phyloP scores from a whole-genome alignment of 2,329 filamentous ascomycete species.

The Cyanodermella asteris region DNA sequence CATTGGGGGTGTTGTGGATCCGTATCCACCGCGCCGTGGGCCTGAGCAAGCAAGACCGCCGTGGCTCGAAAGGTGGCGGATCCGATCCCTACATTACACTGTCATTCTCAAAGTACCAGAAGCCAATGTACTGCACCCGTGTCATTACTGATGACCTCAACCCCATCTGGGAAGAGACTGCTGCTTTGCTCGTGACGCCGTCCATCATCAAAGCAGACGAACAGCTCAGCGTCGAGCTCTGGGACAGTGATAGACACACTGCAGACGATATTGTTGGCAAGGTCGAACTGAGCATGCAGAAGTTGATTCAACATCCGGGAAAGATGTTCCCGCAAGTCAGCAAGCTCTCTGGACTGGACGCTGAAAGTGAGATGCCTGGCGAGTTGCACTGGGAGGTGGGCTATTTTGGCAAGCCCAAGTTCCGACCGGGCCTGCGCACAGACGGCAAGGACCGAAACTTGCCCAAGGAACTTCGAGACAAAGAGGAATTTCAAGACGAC shows the following conservation, averaged over 20 bases:
- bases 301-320: conserved; percentile 82
- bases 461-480: conserved; percentile 49
- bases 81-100: conserved; percentile 92
- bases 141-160: conserved; percentile 91
- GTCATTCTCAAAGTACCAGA: conserved; percentile 86
- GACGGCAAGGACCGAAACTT: conserved; percentile 66
- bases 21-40: conserved; percentile 73
- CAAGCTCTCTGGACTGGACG: conserved; percentile 60
- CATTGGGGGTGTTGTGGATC: conserved; percentile 78
- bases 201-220: conserved; percentile 88
- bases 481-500: conserved; percentile 67
- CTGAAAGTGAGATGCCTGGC: conserved; percentile 74
- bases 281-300: conserved; percentile 78
- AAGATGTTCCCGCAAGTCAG: conserved; percentile 83
- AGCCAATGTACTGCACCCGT: conserved; percentile 92
- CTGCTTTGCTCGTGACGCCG: conserved; percentile 63
- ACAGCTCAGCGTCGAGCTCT: conserved; percentile 78
- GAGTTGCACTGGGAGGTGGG: conserved; percentile 92
- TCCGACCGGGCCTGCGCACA: conserved; percentile 63
- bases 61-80: conserved; percentile 65
- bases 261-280: conserved; percentile 92
- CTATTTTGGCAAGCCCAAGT: conserved; percentile 78
- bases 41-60: conserved; percentile 74
- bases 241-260: conserved; percentile 84
- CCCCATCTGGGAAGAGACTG: conserved; percentile 75